Conservation (phyloP, 148 eudicot species). For the Vaccinium corymbosum region DNA sequence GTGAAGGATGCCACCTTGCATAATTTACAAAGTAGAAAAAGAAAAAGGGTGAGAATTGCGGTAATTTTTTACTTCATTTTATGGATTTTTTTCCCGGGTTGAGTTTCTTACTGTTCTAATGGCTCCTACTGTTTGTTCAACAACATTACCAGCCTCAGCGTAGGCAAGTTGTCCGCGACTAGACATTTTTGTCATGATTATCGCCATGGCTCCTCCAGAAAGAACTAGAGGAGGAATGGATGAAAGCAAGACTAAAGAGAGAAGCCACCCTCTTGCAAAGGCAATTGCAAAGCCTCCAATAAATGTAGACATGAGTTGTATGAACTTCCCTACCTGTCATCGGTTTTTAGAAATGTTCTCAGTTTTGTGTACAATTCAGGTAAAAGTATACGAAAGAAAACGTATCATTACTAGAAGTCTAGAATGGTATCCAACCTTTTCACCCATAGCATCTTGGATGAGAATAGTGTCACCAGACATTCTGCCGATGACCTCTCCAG, state of each 20-base stretch:
- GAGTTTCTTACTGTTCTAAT: slow-evolving; percentile 61
- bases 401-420: neutral
- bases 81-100: neutral
- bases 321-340: slow-evolving; percentile 73
- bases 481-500: slow-evolving; percentile 81
- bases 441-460: slow-evolving; percentile 93
- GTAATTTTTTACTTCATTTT: neutral
- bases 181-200: slow-evolving; percentile 59
- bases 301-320: slow-evolving; percentile 60
- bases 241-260: slow-evolving; percentile 53
- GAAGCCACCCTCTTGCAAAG: slow-evolving; percentile 72
- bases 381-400: neutral
- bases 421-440: slow-evolving; percentile 43
- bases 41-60: neutral
- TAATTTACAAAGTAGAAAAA: neutral
- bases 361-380: neutral
- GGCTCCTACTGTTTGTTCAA: slow-evolving; percentile 72
- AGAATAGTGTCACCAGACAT: slow-evolving; percentile 94
- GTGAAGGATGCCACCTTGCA: slow-evolving; percentile 78
- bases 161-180: slow-evolving; percentile 65
- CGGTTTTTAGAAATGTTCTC: neutral
- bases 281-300: slow-evolving; percentile 68
- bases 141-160: slow-evolving; percentile 76
- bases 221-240: slow-evolving; percentile 59
- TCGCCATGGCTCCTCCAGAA: slow-evolving; percentile 49